Percentiles rank a stretch among this genome's conserved stretches.
Conservation (phyloP, 495 filamentous ascomycete species). For the Pseudotulostoma volvatum region DNA sequence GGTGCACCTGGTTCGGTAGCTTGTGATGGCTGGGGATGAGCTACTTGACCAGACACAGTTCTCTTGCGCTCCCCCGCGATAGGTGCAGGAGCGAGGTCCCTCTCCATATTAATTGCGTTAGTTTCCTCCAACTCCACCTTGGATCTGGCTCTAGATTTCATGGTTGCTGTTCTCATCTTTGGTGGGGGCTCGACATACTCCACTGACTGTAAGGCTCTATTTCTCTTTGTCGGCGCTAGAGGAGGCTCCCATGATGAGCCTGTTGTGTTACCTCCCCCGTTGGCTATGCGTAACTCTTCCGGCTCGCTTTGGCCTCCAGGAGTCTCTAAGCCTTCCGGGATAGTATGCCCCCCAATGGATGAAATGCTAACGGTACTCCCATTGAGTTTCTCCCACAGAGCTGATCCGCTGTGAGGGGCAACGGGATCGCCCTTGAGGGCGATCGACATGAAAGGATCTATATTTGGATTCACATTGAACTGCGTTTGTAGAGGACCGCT, state of each 20-base stretch:
- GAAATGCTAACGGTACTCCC: constrained; percentile 28
- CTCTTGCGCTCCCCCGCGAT: constrained; percentile 51
- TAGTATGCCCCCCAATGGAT: constrained; percentile 14
- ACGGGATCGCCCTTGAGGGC: constrained; percentile 25
- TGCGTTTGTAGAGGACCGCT: constrained; percentile 28
- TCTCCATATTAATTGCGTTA: constrained; percentile 18
- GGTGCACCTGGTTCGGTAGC: constrained; percentile 47
- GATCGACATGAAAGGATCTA: constrained; percentile 32
- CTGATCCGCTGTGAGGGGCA: constrained; percentile 31
- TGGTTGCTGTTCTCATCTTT: constrained; percentile 42
- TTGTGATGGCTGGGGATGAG: constrained; percentile 38
- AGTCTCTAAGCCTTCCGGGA: constrained; percentile 27
- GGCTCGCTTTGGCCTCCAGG: constrained; percentile 27
- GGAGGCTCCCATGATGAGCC: constrained; percentile 41
- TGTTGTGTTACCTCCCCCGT: constrained; percentile 14
- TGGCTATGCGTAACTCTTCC: constrained; percentile 26
- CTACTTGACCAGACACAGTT: constrained; percentile 68
- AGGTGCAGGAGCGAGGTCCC: constrained; percentile 19
- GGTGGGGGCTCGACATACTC: constrained; percentile 44
- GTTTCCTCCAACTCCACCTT: constrained; percentile 35
- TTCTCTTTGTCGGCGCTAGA: constrained; percentile 47
- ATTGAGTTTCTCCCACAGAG: constrained; percentile 41
- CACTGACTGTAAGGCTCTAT: constrained; percentile 39
- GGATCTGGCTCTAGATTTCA: constrained; percentile 31
- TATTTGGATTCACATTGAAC: constrained; percentile 23